Evolutionary conservation across 208 protist species (phyloP).

Genomic region (Leishmania braziliensis): DNA sequence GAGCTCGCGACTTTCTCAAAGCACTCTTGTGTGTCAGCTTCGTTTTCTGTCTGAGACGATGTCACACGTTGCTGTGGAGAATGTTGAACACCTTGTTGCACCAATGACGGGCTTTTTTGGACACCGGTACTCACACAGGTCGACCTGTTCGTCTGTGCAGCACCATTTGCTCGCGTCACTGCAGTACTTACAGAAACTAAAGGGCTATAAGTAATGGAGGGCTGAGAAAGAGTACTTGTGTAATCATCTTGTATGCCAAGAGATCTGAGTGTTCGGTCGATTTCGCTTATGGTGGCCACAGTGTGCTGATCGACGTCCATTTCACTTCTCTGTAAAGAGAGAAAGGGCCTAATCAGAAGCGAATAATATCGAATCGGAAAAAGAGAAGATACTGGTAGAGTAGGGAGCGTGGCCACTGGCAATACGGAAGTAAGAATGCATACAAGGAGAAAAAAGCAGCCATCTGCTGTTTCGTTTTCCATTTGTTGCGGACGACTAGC

Average conservation of each 20-base stretch:
- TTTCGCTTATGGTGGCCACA: slow-evolving; percentile 23
- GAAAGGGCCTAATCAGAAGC: background rate
- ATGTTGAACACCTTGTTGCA: slow-evolving; percentile 18
- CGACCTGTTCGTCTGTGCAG: background rate
- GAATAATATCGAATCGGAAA: background rate
- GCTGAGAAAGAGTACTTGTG: background rate
- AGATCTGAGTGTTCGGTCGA: slow-evolving; percentile 27
- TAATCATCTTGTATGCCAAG: slow-evolving; percentile 17
- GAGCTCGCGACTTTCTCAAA: background rate
- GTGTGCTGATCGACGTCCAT: slow-evolving; percentile 26
- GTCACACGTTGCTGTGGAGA: background rate
- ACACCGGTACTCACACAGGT: slow-evolving; percentile 1
- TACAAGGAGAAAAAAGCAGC: background rate
- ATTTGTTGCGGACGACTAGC: background rate
- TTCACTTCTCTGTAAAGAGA: background rate
- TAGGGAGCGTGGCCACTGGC: background rate
- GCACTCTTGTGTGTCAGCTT: background rate
- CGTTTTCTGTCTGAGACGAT: slow-evolving; percentile 5
- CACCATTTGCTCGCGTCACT: slow-evolving; percentile 2
- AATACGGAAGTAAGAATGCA: background rate
- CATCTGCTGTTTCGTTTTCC: background rate
- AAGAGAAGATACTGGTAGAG: background rate
- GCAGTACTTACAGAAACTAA: background rate
- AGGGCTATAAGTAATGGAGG: background rate
- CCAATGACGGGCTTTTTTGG: slow-evolving; percentile 3